Percentiles rank a stretch among this genome's conserved stretches.
These are phyloP conservation scores for Yamadazyma paraphyllophila DNA, from an alignment of 805 yeast species.

Conservation along the genomic window DNA sequence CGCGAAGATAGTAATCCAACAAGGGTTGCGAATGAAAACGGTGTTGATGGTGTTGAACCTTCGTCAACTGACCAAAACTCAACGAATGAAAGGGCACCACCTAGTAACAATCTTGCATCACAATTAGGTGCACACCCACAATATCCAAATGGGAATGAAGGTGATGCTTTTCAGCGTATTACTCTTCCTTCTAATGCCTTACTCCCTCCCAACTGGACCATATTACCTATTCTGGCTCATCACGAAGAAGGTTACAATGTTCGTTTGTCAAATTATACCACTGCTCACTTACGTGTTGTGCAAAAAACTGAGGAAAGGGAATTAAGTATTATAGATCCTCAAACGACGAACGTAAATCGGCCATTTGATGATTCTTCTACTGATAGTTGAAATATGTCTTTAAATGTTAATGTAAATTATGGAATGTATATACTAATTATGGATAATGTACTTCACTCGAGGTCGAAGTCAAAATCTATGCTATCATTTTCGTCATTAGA, in stretches of 20 bases:
- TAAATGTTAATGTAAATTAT: background rate
- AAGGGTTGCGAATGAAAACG: background rate
- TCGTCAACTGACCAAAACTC: background rate
- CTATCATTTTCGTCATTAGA: constrained; percentile 3
- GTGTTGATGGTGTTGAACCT: background rate
- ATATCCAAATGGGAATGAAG: background rate
- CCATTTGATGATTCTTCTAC: too few relatives aligned
- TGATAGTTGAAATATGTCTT: too few relatives aligned
- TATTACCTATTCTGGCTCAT: constrained; percentile 22
- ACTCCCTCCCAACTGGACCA: constrained; percentile 31
- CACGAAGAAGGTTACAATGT: constrained; percentile 15
- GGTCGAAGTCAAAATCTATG: constrained; percentile 8
- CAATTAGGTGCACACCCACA: background rate
- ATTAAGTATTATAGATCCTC: constrained; percentile 13
- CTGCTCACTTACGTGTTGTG: constrained; percentile 17
- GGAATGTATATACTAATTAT: background rate
- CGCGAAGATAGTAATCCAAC: background rate
- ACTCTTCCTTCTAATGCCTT: constrained; percentile 24
- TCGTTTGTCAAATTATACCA: constrained; percentile 16
- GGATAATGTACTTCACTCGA: background rate
- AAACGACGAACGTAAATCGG: background rate
- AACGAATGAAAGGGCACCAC: background rate
- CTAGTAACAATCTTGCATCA: too few relatives aligned
- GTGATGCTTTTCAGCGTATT: constrained; percentile 18
- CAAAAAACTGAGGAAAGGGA: constrained; percentile 12